Evolutionary conservation across 2,329 filamentous ascomycete species (phyloP).

Genomic region (Immersiporthe knoxdaviesiana): DNA sequence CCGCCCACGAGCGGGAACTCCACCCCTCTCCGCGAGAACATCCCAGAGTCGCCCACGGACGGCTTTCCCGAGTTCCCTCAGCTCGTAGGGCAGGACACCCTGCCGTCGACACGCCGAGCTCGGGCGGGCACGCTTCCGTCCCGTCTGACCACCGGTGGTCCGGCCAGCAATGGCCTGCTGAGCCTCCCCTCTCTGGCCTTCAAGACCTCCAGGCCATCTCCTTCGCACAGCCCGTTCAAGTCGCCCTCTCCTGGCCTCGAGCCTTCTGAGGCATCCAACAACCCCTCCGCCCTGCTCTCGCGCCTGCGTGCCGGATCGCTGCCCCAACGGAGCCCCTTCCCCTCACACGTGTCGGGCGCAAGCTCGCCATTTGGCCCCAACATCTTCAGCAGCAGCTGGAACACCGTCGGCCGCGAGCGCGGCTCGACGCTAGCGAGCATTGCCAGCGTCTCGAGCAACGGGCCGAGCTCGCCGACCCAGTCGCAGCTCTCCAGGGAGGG

Average conservation of each 20-base stretch:
- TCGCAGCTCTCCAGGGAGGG: slow-evolving; percentile 87
- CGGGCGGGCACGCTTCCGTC: slow-evolving; percentile 96
- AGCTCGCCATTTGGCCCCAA: slow-evolving; percentile 81
- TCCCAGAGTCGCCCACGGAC: slow-evolving; percentile 94
- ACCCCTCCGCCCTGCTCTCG: slow-evolving; percentile 76
- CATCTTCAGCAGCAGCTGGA: slow-evolving; percentile 89
- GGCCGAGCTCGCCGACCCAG: slow-evolving; percentile 82
- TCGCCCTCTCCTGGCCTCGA: slow-evolving; percentile 62
- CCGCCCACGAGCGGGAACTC: slow-evolving; percentile 96
- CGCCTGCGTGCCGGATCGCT: slow-evolving; percentile 90
- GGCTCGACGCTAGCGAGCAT: slow-evolving; percentile 82
- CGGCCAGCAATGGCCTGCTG: slow-evolving; percentile 62
- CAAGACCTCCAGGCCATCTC: slow-evolving; percentile 82
- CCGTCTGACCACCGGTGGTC: slow-evolving; percentile 78
- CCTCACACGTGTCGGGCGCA: slow-evolving; percentile 56
- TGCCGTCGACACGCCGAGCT: slow-evolving; percentile 75
- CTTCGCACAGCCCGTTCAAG: slow-evolving; percentile 86
- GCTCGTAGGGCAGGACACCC: slow-evolving; percentile 66
- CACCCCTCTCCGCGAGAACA: slow-evolving; percentile 93
- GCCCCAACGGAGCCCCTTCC: slow-evolving; percentile 80
- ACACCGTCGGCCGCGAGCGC: slow-evolving; percentile 74
- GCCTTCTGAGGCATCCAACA: slow-evolving; percentile 48
- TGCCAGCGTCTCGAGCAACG: slow-evolving; percentile 88
- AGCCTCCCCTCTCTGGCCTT: slow-evolving; percentile 63
- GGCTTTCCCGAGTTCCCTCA: slow-evolving; percentile 90